Evolutionary conservation across 257 asterid species (phyloP).

Genomic region (Solanum etuberosum): DNA sequence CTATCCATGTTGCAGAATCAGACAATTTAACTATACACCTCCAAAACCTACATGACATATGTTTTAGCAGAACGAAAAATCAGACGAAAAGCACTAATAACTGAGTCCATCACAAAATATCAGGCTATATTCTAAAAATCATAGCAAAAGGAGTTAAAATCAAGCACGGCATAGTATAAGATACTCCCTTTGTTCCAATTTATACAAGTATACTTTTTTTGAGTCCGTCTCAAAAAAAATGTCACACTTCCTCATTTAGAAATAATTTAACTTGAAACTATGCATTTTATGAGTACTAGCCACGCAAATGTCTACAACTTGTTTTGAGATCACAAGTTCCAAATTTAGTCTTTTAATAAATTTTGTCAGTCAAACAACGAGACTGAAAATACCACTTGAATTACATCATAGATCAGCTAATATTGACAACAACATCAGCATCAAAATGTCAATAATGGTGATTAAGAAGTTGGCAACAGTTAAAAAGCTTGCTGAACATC

Average conservation of each 20-base stretch:
- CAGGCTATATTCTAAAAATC: not conserved
- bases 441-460: not conserved
- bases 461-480: not conserved
- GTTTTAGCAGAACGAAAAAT: not conserved
- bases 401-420: not conserved
- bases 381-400: not conserved
- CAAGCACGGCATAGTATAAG: not conserved
- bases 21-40: not conserved
- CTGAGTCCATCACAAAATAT: not conserved
- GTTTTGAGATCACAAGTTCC: not conserved
- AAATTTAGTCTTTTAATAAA: not conserved
- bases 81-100: not conserved
- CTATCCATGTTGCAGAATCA: constrained; percentile 48
- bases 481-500: not conserved
- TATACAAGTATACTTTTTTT: not conserved
- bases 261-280: not conserved
- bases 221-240: not conserved
- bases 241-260: not conserved
- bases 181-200: not conserved
- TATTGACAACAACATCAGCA: not conserved
- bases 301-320: not conserved
- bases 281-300: not conserved
- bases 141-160: not conserved
- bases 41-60: not conserved
- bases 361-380: not conserved